Evolutionary conservation across 1,284 basidiomycete species (phyloP).

Genomic region (Cerrena zonata): DNA sequence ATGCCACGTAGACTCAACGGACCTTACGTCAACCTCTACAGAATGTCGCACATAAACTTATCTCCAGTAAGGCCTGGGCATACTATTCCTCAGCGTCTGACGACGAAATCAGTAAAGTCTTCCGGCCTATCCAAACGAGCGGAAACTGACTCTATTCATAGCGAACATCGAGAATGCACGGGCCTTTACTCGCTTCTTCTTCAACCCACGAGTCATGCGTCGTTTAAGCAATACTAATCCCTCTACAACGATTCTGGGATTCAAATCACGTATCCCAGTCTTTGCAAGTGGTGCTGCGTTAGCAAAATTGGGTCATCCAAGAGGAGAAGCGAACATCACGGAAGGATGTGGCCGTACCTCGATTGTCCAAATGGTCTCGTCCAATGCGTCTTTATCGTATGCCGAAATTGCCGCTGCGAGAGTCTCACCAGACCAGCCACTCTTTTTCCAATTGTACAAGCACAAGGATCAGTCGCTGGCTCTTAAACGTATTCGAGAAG

Average conservation of each 20-base stretch:
- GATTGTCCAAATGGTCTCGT: slow-evolving; percentile 86
- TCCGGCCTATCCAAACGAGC: slow-evolving; percentile 8
- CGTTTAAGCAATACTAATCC: slow-evolving; percentile 66
- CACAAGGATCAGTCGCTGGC: slow-evolving; percentile 68
- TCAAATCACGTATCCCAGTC: slow-evolving; percentile 69
- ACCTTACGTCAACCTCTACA: slow-evolving; percentile 1
- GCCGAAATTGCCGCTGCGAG: slow-evolving; percentile 62
- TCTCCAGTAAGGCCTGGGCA: slow-evolving; percentile 69
- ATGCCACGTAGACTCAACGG: background rate
- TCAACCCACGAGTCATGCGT: slow-evolving; percentile 75
- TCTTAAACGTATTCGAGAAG: slow-evolving; percentile 65
- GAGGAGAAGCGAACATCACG: slow-evolving; percentile 83
- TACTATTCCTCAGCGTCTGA: slow-evolving; percentile 83
- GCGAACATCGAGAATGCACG: slow-evolving; percentile 61
- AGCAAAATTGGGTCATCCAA: slow-evolving; percentile 85
- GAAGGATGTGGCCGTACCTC: slow-evolving; percentile 63
- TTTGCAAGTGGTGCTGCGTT: slow-evolving; percentile 85
- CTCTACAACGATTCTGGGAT: slow-evolving; percentile 73
- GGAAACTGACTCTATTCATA: slow-evolving; percentile 23
- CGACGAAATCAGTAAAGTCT: slow-evolving; percentile 67
- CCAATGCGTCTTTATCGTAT: slow-evolving; percentile 77
- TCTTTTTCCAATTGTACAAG: slow-evolving; percentile 89
- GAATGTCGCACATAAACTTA: slow-evolving; percentile 39
- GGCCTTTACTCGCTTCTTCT: slow-evolving; percentile 77
- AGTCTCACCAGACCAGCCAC: slow-evolving; percentile 53